These are phyloP conservation scores for Oryza australiensis DNA, from an alignment of 176 grass and related monocot species.

Conservation along the genomic window DNA sequence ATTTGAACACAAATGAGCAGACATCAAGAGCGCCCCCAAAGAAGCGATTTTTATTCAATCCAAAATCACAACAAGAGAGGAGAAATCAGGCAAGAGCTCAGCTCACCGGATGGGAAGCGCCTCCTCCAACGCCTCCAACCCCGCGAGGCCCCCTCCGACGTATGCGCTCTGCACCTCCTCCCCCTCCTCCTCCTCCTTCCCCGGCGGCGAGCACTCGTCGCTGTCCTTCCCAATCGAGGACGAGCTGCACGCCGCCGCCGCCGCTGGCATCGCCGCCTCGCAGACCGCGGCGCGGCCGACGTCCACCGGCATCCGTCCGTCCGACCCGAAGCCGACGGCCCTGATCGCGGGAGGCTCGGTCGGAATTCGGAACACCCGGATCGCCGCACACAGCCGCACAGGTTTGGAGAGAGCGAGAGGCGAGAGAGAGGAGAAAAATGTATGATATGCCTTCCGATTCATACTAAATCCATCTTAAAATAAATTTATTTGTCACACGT, in stretches of 20 bases:
- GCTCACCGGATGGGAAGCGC: conserved; percentile 59
- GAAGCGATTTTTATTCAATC: neutral
- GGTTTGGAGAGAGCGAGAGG: conserved; percentile 1
- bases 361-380: neutral
- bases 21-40: neutral
- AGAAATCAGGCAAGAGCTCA: conserved; percentile 14
- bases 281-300: conserved; percentile 7
- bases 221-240: conserved; percentile 64
- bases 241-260: conserved; percentile 28
- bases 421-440: neutral
- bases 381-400: neutral
- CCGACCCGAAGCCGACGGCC: neutral
- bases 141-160: conserved; percentile 15
- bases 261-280: conserved; percentile 28
- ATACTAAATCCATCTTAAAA: no score
- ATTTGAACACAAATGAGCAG: conserved; percentile 1
- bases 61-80: neutral
- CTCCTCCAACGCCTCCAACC: conserved; percentile 60
- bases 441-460: neutral
- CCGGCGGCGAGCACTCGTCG: conserved; percentile 42
- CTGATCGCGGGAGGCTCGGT: neutral
- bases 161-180: conserved; percentile 69
- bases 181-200: conserved; percentile 43
- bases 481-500: no score
- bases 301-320: conserved; percentile 42